Base-by-base conservation (phyloP, 2,329 filamentous ascomycete species). In the Pseudogymnoascus sp. region DNA sequence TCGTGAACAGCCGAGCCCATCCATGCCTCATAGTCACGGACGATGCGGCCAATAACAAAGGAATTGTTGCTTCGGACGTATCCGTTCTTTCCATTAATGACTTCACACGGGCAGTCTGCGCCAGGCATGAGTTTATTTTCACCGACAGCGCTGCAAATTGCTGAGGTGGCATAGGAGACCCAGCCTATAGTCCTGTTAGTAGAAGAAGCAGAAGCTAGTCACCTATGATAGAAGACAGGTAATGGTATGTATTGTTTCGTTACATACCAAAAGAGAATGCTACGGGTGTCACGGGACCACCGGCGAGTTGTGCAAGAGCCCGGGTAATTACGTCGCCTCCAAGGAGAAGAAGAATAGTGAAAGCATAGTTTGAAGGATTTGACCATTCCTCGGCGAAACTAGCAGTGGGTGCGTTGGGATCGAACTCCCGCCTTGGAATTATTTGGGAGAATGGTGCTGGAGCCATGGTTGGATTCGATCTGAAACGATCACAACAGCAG, bases 1-100 rank as follows among this genome's bases (percentile, higher is more conserved):
- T 60, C 62, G 19, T 55, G 42, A 19, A 70, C 64, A 23, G 62
- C 60, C 19, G 60, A 60, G 25, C 68, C 28, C 16, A 65, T 68
- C 71, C 72, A 75, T 35, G 58, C 62, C 9, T 78, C 74, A 35
- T 73, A 75, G 65, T 80, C 77, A 25, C 77, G 69, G 5, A 79
- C 64, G 0, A 80, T 69, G 0, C 78, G 70, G 0, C 76, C 77
- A 8, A 80, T 66, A 4, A 79, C 68, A 77, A 77, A 80, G 19
- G 68, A 73, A 11, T 69, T 68, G 61, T 79, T 80, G 2, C 72
- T 69, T 1, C 75, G 70, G 4, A 68, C 67, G 63, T 76, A 75
- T 0, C 77, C 74, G 14, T 66, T 75, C 19, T 69, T 65, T 5
- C 66, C 67, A 63, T 77, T 77, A 58, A 78, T 73, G 16, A 79